phyloP scores from a whole-genome alignment of 306 rosid species.

The Ceratonia siliqua region DNA sequence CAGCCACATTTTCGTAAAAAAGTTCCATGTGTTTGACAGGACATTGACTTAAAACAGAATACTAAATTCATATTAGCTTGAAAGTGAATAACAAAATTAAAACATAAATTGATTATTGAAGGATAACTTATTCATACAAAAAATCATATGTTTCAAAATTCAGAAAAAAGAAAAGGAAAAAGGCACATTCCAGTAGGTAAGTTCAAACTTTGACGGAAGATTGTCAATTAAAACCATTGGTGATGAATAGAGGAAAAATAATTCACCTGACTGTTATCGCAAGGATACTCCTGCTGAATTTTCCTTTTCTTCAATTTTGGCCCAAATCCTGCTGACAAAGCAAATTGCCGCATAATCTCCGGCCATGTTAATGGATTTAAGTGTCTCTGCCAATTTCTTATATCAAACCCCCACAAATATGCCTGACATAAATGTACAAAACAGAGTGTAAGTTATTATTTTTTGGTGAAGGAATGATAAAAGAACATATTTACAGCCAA shows the following conservation, averaged over 20 bases:
- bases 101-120: neutral
- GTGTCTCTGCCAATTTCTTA: constrained; percentile 67
- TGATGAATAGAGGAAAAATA: constrained; percentile 16
- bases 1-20: neutral
- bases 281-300: constrained; percentile 39
- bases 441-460: neutral
- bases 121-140: neutral
- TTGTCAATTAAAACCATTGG: neutral
- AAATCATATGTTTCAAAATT: constrained; percentile 17
- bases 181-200: constrained; percentile 11
- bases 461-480: constrained; percentile 11
- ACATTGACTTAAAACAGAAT: neutral
- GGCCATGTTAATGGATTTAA: constrained; percentile 89
- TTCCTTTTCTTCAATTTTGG: constrained; percentile 60
- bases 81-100: neutral
- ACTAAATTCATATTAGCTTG: neutral
- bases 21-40: constrained; percentile 1
- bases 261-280: constrained; percentile 58
- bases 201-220: neutral
- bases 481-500: constrained; percentile 29
- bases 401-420: constrained; percentile 78
- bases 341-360: constrained; percentile 79
- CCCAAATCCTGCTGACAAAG: constrained; percentile 82
- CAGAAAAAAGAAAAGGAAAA: neutral
- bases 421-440: constrained; percentile 59